Evolutionary conservation across 148 eudicot species (phyloP).

Genomic region (Chenopodium berlandieri): DNA sequence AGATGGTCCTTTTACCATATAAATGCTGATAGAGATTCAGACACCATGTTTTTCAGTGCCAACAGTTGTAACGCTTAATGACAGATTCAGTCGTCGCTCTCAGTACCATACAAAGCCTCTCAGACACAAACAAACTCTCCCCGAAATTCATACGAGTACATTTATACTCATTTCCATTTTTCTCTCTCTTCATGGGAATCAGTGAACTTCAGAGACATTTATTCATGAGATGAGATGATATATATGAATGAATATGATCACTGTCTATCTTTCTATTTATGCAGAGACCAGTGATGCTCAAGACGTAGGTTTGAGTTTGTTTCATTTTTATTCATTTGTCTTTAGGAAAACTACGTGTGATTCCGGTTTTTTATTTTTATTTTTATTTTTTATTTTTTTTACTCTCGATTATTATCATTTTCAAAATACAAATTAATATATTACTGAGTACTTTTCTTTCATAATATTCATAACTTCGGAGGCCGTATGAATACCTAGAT

Average conservation of each 20-base stretch:
- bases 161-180: background rate
- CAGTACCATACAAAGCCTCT: conserved; percentile 13
- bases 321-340: background rate
- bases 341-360: background rate
- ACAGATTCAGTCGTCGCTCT: conserved; percentile 33
- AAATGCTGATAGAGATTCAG: conserved; percentile 28
- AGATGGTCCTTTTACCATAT: conserved; percentile 8
- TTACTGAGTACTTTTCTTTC: too few species aligned
- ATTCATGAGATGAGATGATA: background rate
- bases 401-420: too few species aligned
- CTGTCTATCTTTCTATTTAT: conserved; percentile 14
- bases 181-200: conserved; percentile 26
- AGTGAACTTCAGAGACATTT: conserved; percentile 13
- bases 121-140: conserved; percentile 26
- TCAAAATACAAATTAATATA: too few species aligned
- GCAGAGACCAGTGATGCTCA: background rate
- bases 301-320: background rate
- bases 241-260: background rate
- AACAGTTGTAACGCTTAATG: conserved; percentile 21
- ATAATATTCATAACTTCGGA: too few species aligned
- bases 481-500: too few species aligned
- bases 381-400: too few species aligned
- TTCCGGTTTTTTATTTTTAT: background rate
- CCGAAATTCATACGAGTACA: background rate
- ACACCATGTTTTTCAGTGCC: conserved; percentile 36